These are phyloP conservation scores for Apiospora rasikravindrae DNA, from an alignment of 2,329 filamentous ascomycete species.

Conservation along the genomic window DNA sequence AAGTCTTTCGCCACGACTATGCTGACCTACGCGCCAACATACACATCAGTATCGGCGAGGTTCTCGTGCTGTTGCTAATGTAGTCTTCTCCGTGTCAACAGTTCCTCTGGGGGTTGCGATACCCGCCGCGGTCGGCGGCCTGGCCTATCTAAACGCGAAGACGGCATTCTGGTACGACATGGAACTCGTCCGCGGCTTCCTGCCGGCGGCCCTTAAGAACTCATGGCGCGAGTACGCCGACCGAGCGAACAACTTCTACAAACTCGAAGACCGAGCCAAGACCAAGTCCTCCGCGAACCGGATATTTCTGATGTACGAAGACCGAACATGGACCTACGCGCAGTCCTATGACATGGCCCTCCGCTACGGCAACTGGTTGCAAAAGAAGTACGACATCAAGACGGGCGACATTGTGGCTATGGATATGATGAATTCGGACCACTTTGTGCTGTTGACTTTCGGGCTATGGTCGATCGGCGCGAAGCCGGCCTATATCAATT, in stretches of 20 bases:
- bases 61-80: not conserved
- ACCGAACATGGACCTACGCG: constrained; percentile 73
- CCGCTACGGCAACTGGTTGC: constrained; percentile 78
- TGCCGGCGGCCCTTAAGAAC: constrained; percentile 51
- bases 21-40: not conserved
- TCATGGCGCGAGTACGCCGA: constrained; percentile 59
- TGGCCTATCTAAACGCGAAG: constrained; percentile 82
- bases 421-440: constrained; percentile 81
- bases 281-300: constrained; percentile 55
- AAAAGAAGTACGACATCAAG: constrained; percentile 65
- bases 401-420: constrained; percentile 80
- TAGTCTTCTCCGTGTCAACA: constrained; percentile 31
- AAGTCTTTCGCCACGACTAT: constrained; percentile 22
- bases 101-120: constrained; percentile 60
- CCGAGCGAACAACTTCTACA: constrained; percentile 75
- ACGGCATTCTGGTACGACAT: constrained; percentile 70
- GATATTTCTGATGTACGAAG: constrained; percentile 71
- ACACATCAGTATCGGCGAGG: not conserved
- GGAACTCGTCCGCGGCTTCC: constrained; percentile 59
- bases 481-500: constrained; percentile 86
- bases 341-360: constrained; percentile 74
- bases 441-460: constrained; percentile 76
- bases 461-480: constrained; percentile 85
- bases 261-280: constrained; percentile 70
- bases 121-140: constrained; percentile 67